Base-by-base conservation (phyloP, 2,329 filamentous ascomycete species). In the Tolypocladium tundrense region DNA sequence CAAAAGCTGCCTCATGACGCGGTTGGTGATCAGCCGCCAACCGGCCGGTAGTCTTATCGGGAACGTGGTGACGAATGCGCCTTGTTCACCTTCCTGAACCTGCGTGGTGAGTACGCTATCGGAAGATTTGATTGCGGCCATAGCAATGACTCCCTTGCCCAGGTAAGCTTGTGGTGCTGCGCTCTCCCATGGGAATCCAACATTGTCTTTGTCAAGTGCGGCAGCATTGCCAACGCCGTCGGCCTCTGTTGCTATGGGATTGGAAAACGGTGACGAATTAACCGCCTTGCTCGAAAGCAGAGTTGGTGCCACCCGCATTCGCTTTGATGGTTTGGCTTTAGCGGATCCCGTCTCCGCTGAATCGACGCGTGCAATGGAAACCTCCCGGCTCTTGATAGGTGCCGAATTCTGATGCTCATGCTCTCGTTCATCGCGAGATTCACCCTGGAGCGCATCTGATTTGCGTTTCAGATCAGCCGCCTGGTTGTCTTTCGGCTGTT, bases 21-120 rank as follows among this genome's bases (percentile, higher is more conserved):
- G 68, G 57, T 76, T 64, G 3, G 79, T 74, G 56, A 77, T 79
- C 2, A 75, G 63, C 48, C 76, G 73, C 39, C 73, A 75, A 0
- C 79, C 80, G 6, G 68, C 67, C 1, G 77, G 74, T 1, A 78
- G 64, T 2, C 58, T 57, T 14, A 65, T 66, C 27, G 62, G 64
- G 14, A 60, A 55, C 4, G 63, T 43, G 37, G 63, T 67, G 21
- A 60, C 60, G 57, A 78, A 75, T 4, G 58, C 57, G 8, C 63
- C 59, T 11, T 59, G 58, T 5, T 59, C 59, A 2, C 58, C 55
- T 16, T 67, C 63, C 21, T 62, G 24, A 31, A 69, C 24, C 27
- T 64, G 59, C 14, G 63, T 64, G 52, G 66, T 68, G 6, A 71
- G 55, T 24, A 53, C 14, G 14, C 53, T 61, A 3, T n/a, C 8